phyloP scores from a whole-genome alignment of 2,329 filamentous ascomycete species.

The Fusarium nurragi region DNA sequence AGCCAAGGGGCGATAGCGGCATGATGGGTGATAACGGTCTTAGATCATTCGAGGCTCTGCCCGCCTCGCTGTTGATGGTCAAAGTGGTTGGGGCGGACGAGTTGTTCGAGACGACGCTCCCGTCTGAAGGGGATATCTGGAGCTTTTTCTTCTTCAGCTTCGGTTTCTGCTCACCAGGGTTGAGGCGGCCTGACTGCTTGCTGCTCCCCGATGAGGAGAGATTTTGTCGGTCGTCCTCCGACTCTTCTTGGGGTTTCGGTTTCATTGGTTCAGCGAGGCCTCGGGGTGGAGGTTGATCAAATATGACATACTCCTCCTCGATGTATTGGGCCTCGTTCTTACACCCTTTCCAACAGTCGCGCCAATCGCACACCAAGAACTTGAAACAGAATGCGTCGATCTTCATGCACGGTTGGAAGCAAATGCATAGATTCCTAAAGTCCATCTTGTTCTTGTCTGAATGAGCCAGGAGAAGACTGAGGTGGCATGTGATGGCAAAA shows the following conservation, averaged over 20 bases:
- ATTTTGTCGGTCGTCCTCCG: slow-evolving; percentile 41
- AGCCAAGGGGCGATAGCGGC: slow-evolving; percentile 70
- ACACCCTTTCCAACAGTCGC: slow-evolving; percentile 96
- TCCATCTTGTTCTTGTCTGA: slow-evolving; percentile 99
- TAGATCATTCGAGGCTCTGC: slow-evolving; percentile 53
- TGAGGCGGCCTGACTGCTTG: slow-evolving; percentile 55
- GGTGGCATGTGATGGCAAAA: slow-evolving; percentile 95
- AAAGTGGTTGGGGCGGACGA: slow-evolving; percentile 58
- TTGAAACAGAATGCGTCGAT: slow-evolving; percentile 96
- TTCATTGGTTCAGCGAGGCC: slow-evolving; percentile 54
- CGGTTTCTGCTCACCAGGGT: slow-evolving; percentile 35
- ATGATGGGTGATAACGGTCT: slow-evolving; percentile 72
- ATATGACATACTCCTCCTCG: slow-evolving; percentile 71
- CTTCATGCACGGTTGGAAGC: slow-evolving; percentile 96
- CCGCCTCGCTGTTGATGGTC: slow-evolving; percentile 54
- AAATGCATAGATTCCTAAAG: slow-evolving; percentile 93
- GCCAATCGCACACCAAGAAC: slow-evolving; percentile 94
- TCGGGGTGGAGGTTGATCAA: slow-evolving; percentile 66
- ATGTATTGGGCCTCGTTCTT: slow-evolving; percentile 86
- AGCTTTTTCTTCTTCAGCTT: slow-evolving; percentile 57
- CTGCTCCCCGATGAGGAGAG: slow-evolving; percentile 73
- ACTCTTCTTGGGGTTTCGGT: slow-evolving; percentile 40
- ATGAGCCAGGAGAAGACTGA: slow-evolving; percentile 89
- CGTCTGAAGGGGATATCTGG: slow-evolving; percentile 54
- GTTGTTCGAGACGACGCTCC: slow-evolving; percentile 55